Conservation (phyloP, 1,284 basidiomycete genomes). For the Fomitopsis betulina region DNA sequence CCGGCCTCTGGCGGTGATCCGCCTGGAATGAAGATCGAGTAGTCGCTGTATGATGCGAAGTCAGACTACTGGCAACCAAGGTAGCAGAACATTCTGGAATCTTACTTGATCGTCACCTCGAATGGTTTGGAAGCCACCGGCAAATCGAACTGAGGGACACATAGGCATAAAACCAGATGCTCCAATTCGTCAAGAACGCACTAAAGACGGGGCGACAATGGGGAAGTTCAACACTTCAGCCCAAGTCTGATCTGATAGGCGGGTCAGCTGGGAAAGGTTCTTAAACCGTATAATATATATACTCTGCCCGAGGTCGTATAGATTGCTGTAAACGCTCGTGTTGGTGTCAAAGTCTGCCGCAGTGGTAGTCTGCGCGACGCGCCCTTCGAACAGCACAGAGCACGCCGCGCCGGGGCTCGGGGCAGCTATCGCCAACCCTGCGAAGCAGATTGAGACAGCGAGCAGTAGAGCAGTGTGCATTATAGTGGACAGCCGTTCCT, state of each 20-base stretch:
- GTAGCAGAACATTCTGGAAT: background rate
- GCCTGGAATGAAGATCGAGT: background rate
- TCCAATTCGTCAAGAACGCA: background rate
- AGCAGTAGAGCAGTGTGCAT: background rate
- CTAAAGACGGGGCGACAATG: background rate
- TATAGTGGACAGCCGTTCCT: too few relatives aligned
- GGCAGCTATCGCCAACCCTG: background rate
- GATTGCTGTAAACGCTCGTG: background rate
- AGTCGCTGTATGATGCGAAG: background rate
- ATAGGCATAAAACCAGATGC: background rate
- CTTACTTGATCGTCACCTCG: conserved; percentile 1
- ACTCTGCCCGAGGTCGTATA: conserved; percentile 1
- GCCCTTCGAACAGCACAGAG: background rate
- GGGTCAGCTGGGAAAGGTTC: background rate
- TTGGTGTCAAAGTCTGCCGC: background rate
- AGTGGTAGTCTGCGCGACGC: background rate
- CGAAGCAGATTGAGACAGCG: background rate
- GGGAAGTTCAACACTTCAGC: background rate
- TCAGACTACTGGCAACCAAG: too few relatives aligned
- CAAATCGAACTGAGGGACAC: background rate
- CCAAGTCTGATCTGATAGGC: background rate
- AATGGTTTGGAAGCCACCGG: background rate
- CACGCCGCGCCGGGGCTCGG: conserved; percentile 1
- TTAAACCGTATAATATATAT: too few relatives aligned
- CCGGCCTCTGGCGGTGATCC: background rate